Conservation (phyloP, 805 yeast genomes). For the Barnettozyma vustinii region DNA sequence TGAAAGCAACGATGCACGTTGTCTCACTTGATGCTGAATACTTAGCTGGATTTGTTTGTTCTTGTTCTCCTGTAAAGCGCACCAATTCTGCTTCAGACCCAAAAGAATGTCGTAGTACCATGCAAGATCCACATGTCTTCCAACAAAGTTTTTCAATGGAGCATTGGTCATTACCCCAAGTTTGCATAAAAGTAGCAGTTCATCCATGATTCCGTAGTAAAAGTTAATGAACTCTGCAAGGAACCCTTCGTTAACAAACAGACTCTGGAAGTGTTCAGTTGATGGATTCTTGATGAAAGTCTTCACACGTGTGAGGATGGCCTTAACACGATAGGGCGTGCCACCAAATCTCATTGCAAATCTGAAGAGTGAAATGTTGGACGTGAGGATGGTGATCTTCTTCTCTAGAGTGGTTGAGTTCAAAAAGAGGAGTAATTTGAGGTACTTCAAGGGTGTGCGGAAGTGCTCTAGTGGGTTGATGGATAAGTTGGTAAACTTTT, state of each 20-base stretch:
- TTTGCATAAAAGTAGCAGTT: constrained; percentile 51
- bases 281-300: constrained; percentile 17
- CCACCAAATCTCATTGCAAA: constrained; percentile 68
- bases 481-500: constrained; percentile 24
- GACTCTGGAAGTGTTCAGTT: constrained; percentile 20
- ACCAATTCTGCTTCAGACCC: constrained; percentile 47
- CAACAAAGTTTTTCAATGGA: constrained; percentile 34
- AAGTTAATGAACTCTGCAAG: constrained; percentile 48
- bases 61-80: constrained; percentile 35
- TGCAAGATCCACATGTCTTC: constrained; percentile 56
- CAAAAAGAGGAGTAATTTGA: constrained; percentile 21
- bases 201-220: constrained; percentile 65
- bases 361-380: constrained; percentile 51
- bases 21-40: constrained; percentile 58
- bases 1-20: constrained; percentile 42
- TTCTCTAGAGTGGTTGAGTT: constrained; percentile 29
- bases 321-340: constrained; percentile 52
- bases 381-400: constrained; percentile 39
- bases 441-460: constrained; percentile 21
- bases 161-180: constrained; percentile 40
- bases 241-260: constrained; percentile 39
- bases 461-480: constrained; percentile 24
- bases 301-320: constrained; percentile 30
- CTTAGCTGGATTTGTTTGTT: constrained; percentile 47
- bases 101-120: constrained; percentile 66